Conservation (phyloP, 371 early-diverging fungal genomes). For the Mucor racemosus region DNA sequence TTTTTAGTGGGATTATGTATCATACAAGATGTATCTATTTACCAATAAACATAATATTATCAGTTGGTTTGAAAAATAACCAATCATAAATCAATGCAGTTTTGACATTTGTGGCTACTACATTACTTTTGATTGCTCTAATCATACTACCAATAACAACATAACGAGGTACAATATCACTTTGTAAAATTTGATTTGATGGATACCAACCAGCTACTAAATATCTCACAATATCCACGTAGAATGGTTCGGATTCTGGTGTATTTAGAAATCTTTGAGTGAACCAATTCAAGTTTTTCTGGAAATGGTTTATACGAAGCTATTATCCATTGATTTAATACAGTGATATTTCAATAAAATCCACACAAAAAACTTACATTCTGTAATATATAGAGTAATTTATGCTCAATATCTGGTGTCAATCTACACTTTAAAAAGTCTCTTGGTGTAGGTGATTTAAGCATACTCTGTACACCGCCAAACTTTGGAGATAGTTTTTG, state of each 20-base stretch:
- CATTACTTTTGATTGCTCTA: constrained; percentile 60
- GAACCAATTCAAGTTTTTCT: constrained; percentile 73
- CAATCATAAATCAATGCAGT: constrained; percentile 80
- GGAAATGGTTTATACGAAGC: constrained; percentile 55
- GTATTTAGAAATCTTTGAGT: constrained; percentile 63
- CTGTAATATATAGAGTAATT: constrained; percentile 72
- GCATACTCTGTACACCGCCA: constrained; percentile 47
- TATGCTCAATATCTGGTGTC: constrained; percentile 76
- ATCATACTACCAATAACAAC: constrained; percentile 71
- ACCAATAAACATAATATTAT: constrained; percentile 83
- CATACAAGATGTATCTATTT: background rate
- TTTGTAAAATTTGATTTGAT: constrained; percentile 74
- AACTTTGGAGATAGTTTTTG: constrained; percentile 61
- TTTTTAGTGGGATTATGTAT: no score
- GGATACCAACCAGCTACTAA: constrained; percentile 82
- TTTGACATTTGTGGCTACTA: constrained; percentile 69
- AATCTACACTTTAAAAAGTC: constrained; percentile 66
- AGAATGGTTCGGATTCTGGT: constrained; percentile 67
- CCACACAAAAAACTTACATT: constrained; percentile 38
- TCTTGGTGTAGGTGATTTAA: constrained; percentile 67
- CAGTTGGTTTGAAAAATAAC: constrained; percentile 71
- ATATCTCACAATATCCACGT: constrained; percentile 76
- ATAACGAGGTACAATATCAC: constrained; percentile 78
- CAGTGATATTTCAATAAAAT: background rate
- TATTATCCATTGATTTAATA: constrained; percentile 21